These are phyloP conservation scores for Silene latifolia DNA, from an alignment of 148 eudicot species.

Conservation along the genomic window DNA sequence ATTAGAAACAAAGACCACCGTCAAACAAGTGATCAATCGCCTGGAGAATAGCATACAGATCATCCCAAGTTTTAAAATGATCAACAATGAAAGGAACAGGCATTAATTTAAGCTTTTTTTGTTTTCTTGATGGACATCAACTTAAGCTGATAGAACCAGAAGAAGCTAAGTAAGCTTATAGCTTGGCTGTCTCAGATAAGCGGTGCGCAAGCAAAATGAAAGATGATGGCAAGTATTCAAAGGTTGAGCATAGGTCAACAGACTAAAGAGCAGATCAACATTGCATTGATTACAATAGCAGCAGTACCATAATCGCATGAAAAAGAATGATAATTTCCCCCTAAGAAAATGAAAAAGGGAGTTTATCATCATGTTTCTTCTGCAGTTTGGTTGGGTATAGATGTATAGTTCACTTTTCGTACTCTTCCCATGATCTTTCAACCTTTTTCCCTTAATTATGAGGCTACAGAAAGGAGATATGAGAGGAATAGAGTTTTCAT, in stretches of 20 bases:
- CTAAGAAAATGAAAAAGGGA: background rate
- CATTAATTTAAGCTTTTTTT: no score
- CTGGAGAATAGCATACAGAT: background rate
- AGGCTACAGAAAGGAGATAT: background rate
- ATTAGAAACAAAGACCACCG: constrained; percentile 16
- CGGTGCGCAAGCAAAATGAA: background rate
- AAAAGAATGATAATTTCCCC: background rate
- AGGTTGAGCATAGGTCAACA: background rate
- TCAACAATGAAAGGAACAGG: background rate
- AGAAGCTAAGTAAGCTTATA: background rate
- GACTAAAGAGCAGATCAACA: background rate
- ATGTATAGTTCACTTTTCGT: background rate
- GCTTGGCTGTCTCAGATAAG: background rate
- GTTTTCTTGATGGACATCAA: no score
- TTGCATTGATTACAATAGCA: background rate
- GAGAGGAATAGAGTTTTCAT: background rate
- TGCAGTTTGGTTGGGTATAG: background rate
- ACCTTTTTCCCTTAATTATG: no score
- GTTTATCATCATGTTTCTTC: background rate
- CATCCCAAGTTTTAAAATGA: background rate
- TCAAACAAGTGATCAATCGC: background rate
- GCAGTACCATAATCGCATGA: background rate
- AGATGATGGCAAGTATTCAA: background rate
- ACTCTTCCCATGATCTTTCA: no score
- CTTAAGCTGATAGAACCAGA: no score